Evolutionary conservation across 129 eudicot genomes (phyloP).

Genomic region (Kitagawia praeruptora): DNA sequence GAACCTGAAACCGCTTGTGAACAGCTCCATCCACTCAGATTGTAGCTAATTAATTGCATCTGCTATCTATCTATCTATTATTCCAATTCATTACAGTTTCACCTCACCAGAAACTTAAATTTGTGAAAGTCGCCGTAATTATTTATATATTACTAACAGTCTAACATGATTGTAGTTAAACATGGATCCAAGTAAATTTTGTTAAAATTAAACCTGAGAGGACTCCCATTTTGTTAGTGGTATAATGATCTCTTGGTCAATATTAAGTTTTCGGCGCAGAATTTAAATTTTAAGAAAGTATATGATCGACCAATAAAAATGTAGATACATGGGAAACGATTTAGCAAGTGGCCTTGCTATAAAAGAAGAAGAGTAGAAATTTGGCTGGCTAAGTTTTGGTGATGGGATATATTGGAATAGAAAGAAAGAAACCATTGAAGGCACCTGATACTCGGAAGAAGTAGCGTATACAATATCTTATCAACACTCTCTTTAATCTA

Average conservation of each 20-base stretch:
- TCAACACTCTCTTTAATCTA: slow-evolving; percentile 4
- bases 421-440: slow-evolving; percentile 12
- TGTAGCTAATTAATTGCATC: neutral
- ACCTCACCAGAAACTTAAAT: neutral
- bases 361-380: neutral
- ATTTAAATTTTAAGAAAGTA: neutral
- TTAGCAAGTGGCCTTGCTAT: neutral
- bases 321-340: neutral
- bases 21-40: neutral
- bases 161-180: neutral
- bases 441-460: slow-evolving; percentile 18
- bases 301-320: slow-evolving; percentile 1
- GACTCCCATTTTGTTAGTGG: neutral
- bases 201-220: neutral
- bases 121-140: neutral
- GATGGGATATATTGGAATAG: slow-evolving; percentile 19
- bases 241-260: neutral
- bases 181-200: neutral
- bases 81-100: neutral
- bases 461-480: slow-evolving; percentile 12
- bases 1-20: slow-evolving; percentile 15
- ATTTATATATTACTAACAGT: neutral
- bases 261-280: neutral
- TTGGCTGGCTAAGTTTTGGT: slow-evolving; percentile 15
- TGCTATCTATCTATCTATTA: neutral